Base-by-base conservation (phyloP, 371 early-diverging fungal genomes). In the Mortierella sp. region DNA sequence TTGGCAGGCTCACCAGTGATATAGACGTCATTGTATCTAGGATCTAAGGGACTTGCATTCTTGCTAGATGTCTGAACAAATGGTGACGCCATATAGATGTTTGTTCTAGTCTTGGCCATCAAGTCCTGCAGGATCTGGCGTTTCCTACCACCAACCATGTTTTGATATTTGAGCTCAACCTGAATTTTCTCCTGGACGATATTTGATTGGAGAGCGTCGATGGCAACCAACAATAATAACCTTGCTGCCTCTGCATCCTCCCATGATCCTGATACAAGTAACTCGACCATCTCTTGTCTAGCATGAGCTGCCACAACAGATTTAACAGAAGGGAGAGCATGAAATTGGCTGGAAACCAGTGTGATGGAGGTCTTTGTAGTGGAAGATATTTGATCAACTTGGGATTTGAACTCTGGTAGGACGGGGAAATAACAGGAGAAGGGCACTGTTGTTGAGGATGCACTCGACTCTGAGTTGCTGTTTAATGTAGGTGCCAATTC, bases 61-160 rank as follows among this genome's bases (percentile, higher is more conserved):
- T 76, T 75, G 45, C 77, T 74, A 59, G 68, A 64, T 2, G 83
- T 79, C 58, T 77, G 84, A 26, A 81, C 75, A 75, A 94, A 89
- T 9, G 92, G 91, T 0, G 91, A 90, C 18, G 94, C 90, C 62
- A 94, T 81, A 77, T 94, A 94, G 62, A 95, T 90, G 74, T 89
- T 93, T 35, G 93, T 93, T n/a, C 88, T 64, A 14, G 91, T 91
- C 68, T 90, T 90, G 64, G 92, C 90, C 88, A 94, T 94, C 62
- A 95, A 86, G 1, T 88, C 79, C 65, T 92, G 90, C 39, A 94
- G 65, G 11, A 90, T 87, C 20, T 86, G 85, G 39, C 92, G 86
- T 70, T 93, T 94, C 57, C 91, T 87, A 16, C 95, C 95, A 18
- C 92, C 89, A 35, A 95, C 85, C 58, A 91, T 75, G 75, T 91